phyloP scores from a whole-genome alignment of 2,329 filamentous ascomycete species.

The Fusarium albidum region DNA sequence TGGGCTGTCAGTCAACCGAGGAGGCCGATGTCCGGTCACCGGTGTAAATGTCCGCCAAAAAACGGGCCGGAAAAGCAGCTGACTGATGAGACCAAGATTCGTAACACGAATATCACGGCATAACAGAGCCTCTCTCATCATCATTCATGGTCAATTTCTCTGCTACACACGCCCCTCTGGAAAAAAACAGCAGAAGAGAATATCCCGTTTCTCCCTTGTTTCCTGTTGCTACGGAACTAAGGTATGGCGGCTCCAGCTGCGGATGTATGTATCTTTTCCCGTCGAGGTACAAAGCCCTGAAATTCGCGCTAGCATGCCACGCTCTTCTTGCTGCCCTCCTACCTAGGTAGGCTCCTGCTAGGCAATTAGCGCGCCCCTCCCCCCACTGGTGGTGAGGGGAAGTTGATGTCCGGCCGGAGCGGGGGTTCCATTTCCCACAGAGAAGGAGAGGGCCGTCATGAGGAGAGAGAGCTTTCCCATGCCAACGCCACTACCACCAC shows the following conservation, averaged over 20 bases:
- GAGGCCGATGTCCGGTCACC: conserved; percentile 28
- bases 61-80: conserved; percentile 37
- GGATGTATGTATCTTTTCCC: conserved; percentile 37
- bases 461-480: conserved; percentile 21
- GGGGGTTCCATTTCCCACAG: conserved; percentile 19
- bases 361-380: conserved; percentile 6
- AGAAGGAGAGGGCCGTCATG: conserved; percentile 12
- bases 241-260: conserved; percentile 21
- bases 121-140: background rate
- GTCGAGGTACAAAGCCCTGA: conserved; percentile 30
- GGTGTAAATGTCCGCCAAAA: conserved; percentile 25
- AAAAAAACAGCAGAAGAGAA: background rate
- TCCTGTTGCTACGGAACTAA: background rate
- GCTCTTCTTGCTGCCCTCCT: conserved; percentile 5
- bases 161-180: conserved; percentile 3
- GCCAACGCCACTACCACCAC: conserved; percentile 30
- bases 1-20: conserved; percentile 13
- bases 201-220: conserved; percentile 7
- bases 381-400: conserved; percentile 33
- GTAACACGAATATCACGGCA: conserved; percentile 20
- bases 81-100: conserved; percentile 15
- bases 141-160: conserved; percentile 14
- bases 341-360: too few relatives aligned
- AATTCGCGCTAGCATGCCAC: conserved; percentile 34
- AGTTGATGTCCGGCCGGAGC: conserved; percentile 27